Conservation (phyloP, 768 basidiomycete genomes). For the Amanita jacksonii region DNA sequence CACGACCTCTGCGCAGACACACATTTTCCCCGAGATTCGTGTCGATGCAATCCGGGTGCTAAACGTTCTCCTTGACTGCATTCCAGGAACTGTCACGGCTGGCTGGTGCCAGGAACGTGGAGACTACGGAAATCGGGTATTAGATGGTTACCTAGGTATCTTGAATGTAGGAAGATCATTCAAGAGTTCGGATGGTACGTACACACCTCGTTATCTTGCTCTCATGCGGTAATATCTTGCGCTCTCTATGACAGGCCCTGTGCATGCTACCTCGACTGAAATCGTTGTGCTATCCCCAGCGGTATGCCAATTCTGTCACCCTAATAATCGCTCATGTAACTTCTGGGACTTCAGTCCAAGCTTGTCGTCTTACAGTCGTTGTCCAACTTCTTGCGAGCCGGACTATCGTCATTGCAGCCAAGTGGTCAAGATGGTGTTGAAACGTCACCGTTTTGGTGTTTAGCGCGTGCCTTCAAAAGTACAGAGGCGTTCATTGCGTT, state of each 20-base stretch:
- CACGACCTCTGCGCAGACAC: constrained; percentile 82
- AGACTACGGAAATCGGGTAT: constrained; percentile 50
- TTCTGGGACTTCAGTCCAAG: constrained; percentile 47
- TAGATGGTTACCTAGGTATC: constrained; percentile 78
- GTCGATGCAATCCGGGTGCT: constrained; percentile 82
- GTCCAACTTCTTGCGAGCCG: constrained; percentile 50
- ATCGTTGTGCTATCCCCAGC: constrained; percentile 56
- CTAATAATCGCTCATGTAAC: constrained; percentile 4
- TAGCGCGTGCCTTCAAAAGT: constrained; percentile 31
- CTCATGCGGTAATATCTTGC: background rate
- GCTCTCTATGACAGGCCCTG: constrained; percentile 20
- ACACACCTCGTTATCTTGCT: background rate
- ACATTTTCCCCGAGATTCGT: constrained; percentile 92
- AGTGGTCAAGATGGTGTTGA: background rate
- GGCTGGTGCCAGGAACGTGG: constrained; percentile 53
- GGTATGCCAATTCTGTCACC: constrained; percentile 31
- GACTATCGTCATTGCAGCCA: constrained; percentile 11
- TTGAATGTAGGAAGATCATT: constrained; percentile 59
- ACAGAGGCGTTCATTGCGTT: constrained; percentile 44
- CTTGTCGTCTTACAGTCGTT: constrained; percentile 68
- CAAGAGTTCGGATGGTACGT: constrained; percentile 44
- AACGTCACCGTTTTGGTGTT: background rate
- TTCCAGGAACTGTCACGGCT: constrained; percentile 56
- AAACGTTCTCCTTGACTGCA: constrained; percentile 58
- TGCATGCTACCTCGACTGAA: constrained; percentile 48